Evolutionary conservation across 2,329 filamentous ascomycete genomes (phyloP).

Genomic region (Dactylellina cionopaga): DNA sequence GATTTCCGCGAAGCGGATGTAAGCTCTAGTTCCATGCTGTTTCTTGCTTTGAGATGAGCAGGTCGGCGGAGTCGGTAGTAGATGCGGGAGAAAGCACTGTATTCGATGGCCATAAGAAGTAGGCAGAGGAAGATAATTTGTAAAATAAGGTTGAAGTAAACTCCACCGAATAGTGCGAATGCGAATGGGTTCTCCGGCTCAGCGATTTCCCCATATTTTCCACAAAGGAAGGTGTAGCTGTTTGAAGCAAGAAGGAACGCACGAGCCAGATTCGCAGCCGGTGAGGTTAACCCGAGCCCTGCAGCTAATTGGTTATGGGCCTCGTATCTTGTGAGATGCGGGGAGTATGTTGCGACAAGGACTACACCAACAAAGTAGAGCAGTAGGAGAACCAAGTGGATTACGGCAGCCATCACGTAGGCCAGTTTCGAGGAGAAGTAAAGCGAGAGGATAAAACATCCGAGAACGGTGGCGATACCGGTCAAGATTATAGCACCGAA

Average conservation of each 20-base stretch:
- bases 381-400: constrained; percentile 72
- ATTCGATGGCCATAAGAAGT: constrained; percentile 81
- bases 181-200: constrained; percentile 70
- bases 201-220: constrained; percentile 69
- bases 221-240: constrained; percentile 82
- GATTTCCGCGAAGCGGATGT: neutral
- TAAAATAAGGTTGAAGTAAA: constrained; percentile 81
- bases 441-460: constrained; percentile 83
- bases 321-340: constrained; percentile 73
- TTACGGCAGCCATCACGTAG: constrained; percentile 29
- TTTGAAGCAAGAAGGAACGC: constrained; percentile 82
- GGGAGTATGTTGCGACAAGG: constrained; percentile 76
- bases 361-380: constrained; percentile 77
- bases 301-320: constrained; percentile 77
- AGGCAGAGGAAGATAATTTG: constrained; percentile 78
- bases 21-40: constrained; percentile 61
- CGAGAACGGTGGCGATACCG: constrained; percentile 77
- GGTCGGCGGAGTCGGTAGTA: constrained; percentile 56
- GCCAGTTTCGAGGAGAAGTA: constrained; percentile 45
- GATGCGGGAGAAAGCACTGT: constrained; percentile 66
- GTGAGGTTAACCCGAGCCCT: constrained; percentile 76
- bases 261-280: constrained; percentile 78
- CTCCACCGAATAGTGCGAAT: constrained; percentile 76
- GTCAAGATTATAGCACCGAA: constrained; percentile 84
- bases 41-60: constrained; percentile 60